Evolutionary conservation across 805 yeast species (phyloP).

Genomic region (Aciculoconidium aculeatum): DNA sequence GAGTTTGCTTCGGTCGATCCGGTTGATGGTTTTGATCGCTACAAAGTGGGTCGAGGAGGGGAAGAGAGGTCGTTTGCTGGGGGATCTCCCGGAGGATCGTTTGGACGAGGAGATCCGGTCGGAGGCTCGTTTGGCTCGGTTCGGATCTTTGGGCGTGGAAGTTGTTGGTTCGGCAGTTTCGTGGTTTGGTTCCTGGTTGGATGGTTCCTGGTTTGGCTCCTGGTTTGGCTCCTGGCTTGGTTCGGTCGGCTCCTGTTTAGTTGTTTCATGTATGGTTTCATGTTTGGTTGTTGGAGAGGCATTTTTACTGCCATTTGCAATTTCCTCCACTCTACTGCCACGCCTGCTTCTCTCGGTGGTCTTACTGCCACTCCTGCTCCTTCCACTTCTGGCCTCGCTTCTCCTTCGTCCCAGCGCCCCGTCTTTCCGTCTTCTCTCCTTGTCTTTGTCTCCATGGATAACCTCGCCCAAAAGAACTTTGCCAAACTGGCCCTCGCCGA

Average conservation of each 20-base stretch:
- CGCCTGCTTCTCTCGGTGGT: neutral
- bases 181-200: neutral
- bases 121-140: too few relatives aligned
- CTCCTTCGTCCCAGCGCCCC: too few relatives aligned
- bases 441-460: constrained; percentile 2
- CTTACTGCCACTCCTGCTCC: too few relatives aligned
- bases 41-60: constrained; percentile 15
- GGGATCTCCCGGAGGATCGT: too few relatives aligned
- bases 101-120: neutral
- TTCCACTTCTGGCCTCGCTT: too few relatives aligned
- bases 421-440: neutral
- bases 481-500: constrained; percentile 42
- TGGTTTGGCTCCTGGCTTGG: neutral
- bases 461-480: constrained; percentile 35
- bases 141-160: too few relatives aligned
- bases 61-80: too few relatives aligned
- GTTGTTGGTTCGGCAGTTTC: too few relatives aligned
- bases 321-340: neutral
- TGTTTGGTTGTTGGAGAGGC: too few relatives aligned
- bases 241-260: neutral
- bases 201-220: neutral
- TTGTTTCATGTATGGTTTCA: too few relatives aligned
- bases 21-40: constrained; percentile 39
- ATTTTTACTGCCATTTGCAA: neutral
- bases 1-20: constrained; percentile 32